phyloP scores from a whole-genome alignment of 352 stramenopile genomes.

The Albugo candida region DNA sequence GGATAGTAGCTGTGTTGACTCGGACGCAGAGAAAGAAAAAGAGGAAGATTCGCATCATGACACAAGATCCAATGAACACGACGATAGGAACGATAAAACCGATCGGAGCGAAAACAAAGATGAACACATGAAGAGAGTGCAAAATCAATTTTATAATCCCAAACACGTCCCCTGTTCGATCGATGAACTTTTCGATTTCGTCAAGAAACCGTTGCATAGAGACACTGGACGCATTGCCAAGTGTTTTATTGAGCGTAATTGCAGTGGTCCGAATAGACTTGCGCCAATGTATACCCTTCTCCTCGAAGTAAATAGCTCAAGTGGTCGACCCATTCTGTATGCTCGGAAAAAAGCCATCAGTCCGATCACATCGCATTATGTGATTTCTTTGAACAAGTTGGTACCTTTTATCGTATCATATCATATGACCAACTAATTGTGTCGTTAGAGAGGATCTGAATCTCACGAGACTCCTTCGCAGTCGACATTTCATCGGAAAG shows the following conservation, averaged over 20 bases:
- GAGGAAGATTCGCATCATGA: slow-evolving; percentile 3
- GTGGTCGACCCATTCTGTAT: slow-evolving; percentile 65
- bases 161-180: slow-evolving; percentile 67
- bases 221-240: slow-evolving; percentile 67
- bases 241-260: slow-evolving; percentile 79
- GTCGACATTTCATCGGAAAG: slow-evolving; percentile 76
- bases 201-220: slow-evolving; percentile 49
- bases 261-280: slow-evolving; percentile 54
- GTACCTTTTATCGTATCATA: neutral
- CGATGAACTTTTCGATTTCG: slow-evolving; percentile 64
- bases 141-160: slow-evolving; percentile 44
- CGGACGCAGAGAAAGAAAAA: slow-evolving; percentile 1
- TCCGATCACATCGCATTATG: slow-evolving; percentile 69
- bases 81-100: slow-evolving; percentile 32
- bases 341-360: slow-evolving; percentile 54
- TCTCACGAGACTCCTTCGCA: slow-evolving; percentile 53
- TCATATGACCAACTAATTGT: neutral
- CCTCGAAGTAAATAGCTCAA: slow-evolving; percentile 72
- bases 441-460: slow-evolving; percentile 48
- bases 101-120: slow-evolving; percentile 34
- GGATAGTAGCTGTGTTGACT: neutral
- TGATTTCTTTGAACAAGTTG: slow-evolving; percentile 72
- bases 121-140: slow-evolving; percentile 29
- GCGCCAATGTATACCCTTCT: slow-evolving; percentile 67
- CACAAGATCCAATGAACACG: slow-evolving; percentile 15